Conservation (phyloP, 495 filamentous ascomycete genomes). For the Aspergillus coremiiformis region DNA sequence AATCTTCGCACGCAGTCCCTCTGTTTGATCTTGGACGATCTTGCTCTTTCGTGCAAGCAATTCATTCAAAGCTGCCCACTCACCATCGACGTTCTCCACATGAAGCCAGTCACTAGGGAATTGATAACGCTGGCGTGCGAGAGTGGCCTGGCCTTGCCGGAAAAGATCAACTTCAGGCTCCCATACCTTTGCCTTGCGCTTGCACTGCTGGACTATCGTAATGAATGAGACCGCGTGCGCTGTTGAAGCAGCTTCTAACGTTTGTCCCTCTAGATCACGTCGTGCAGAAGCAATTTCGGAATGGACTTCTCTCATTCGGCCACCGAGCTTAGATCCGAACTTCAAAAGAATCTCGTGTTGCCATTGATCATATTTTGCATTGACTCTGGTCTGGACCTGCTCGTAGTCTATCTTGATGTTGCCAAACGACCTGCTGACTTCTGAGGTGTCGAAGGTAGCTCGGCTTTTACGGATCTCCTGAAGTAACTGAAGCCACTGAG, state of each 20-base stretch:
- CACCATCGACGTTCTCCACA: conserved; percentile 86
- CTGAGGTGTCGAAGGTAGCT: conserved; percentile 91
- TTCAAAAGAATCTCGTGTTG: conserved; percentile 92
- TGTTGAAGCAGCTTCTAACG: conserved; percentile 85
- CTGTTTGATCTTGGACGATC: conserved; percentile 90
- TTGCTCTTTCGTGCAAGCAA: conserved; percentile 82
- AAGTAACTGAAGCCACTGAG: conserved; percentile 86
- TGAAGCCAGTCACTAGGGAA: conserved; percentile 90
- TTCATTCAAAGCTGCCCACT: conserved; percentile 88
- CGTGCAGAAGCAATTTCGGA: conserved; percentile 82
- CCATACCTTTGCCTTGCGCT: conserved; percentile 87
- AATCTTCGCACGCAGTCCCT: conserved; percentile 93
- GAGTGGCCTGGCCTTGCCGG: conserved; percentile 84
- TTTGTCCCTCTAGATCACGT: conserved; percentile 80
- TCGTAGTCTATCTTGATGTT: conserved; percentile 94
- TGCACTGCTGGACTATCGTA: conserved; percentile 91
- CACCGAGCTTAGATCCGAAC: conserved; percentile 84
- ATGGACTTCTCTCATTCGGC: conserved; percentile 80
- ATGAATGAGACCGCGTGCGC: conserved; percentile 97
- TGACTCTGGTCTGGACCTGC: conserved; percentile 96
- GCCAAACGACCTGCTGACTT: conserved; percentile 82
- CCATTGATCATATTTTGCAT: conserved; percentile 99
- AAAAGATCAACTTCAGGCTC: conserved; percentile 93
- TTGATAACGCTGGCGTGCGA: conserved; percentile 83
- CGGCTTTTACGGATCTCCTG: conserved; percentile 91